Conservation (phyloP, 768 basidiomycete species). For the Tephrocybe rancida region DNA sequence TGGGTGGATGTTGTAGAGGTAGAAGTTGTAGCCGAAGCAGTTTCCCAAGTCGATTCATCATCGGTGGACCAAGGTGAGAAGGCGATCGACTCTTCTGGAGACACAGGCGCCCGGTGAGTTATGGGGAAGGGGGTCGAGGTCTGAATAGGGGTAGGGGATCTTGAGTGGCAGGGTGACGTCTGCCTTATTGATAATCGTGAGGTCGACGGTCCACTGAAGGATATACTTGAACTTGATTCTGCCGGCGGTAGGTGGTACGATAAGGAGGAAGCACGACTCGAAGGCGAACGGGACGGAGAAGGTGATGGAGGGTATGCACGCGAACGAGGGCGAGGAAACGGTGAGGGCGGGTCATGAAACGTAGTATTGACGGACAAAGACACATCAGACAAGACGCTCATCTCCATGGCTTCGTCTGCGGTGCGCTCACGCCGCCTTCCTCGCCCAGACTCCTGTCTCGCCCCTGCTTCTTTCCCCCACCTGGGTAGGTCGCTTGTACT, state of each 20-base stretch:
- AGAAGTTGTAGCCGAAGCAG: constrained; percentile 64
- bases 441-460: constrained; percentile 46
- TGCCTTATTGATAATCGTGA: constrained; percentile 22
- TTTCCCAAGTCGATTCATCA: constrained; percentile 78
- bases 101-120: constrained; percentile 26
- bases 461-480: constrained; percentile 57
- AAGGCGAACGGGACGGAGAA: constrained; percentile 51
- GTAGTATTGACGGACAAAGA: constrained; percentile 25
- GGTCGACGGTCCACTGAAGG: constrained; percentile 5
- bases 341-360: constrained; percentile 37
- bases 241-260: constrained; percentile 20
- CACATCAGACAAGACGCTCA: constrained; percentile 31
- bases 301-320: constrained; percentile 57
- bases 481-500: constrained; percentile 49
- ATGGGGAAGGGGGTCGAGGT: constrained; percentile 26
- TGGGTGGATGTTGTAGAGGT: constrained; percentile 59
- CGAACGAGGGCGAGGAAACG: constrained; percentile 42
- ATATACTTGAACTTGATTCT: constrained; percentile 18
- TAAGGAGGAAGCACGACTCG: constrained; percentile 29
- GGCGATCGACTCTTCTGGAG: constrained; percentile 34
- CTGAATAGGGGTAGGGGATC: constrained; percentile 42
- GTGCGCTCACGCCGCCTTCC: constrained; percentile 66
- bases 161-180: constrained; percentile 30
- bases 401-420: constrained; percentile 38
- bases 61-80: constrained; percentile 75